These are phyloP conservation scores for Mycena polygramma DNA, from an alignment of 768 basidiomycete genomes.

Conservation along the genomic window DNA sequence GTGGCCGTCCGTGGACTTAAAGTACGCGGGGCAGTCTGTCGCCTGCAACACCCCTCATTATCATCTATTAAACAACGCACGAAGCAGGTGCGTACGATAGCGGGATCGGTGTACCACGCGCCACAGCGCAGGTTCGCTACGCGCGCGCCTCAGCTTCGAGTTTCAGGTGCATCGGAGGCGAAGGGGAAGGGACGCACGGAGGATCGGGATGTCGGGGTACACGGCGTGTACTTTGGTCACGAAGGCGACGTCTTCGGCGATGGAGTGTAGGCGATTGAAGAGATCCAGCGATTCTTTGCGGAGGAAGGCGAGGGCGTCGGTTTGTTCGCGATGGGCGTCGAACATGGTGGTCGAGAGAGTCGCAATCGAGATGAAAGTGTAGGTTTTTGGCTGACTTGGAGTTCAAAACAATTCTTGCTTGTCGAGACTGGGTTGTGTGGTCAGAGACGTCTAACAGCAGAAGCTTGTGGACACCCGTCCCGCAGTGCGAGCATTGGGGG, in stretches of 20 bases:
- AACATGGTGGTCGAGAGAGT: neutral
- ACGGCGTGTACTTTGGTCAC: slow-evolving; percentile 65
- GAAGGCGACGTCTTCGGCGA: slow-evolving; percentile 81
- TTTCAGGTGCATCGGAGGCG: too few species aligned
- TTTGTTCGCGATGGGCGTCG: slow-evolving; percentile 17
- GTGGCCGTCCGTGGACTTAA: slow-evolving; percentile 94
- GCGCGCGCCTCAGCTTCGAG: neutral
- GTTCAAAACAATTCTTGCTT: too few species aligned
- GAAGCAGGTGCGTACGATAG: slow-evolving; percentile 53
- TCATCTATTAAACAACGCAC: neutral
- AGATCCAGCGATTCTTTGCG: slow-evolving; percentile 81
- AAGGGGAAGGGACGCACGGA: slow-evolving; percentile 55
- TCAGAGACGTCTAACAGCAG: too few species aligned
- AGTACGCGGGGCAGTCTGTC: slow-evolving; percentile 73
- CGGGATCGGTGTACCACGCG: slow-evolving; percentile 90
- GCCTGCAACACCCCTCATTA: slow-evolving; percentile 40
- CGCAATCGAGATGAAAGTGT: too few species aligned
- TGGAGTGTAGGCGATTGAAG: slow-evolving; percentile 91
- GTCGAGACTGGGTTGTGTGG: too few species aligned
- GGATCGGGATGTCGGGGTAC: slow-evolving; percentile 65
- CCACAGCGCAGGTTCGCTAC: slow-evolving; percentile 94
- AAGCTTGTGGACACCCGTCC: too few species aligned
- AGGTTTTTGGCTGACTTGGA: too few species aligned
- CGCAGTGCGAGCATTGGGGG: too few species aligned
- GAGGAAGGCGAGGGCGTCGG: slow-evolving; percentile 60